Conservation (phyloP, 306 rosid genomes). For the Boehmeria nivea region DNA sequence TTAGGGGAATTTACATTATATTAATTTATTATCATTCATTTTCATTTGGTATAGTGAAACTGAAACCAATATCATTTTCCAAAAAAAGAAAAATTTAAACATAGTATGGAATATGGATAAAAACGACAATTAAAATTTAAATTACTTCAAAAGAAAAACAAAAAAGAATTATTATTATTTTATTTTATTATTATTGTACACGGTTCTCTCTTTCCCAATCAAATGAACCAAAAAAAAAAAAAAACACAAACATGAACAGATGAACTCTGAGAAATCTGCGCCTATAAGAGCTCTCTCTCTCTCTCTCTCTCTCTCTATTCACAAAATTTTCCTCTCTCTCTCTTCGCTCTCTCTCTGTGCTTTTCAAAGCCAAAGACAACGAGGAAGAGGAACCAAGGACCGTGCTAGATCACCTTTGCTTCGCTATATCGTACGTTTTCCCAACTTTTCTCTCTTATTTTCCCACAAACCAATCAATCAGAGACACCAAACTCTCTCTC, state of each 20-base stretch:
- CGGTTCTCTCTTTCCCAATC: not conserved
- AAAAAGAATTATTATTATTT: too few species aligned
- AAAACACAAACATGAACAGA: slow-evolving; percentile 9
- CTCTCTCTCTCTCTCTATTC: slow-evolving; percentile 1
- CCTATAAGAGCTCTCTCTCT: slow-evolving; percentile 29
- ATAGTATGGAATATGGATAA: not conserved
- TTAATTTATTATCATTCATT: too few species aligned
- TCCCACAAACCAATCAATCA: too few species aligned
- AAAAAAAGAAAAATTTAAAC: too few species aligned
- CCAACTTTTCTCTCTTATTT: too few species aligned
- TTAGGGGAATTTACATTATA: too few species aligned
- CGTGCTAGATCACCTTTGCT: slow-evolving; percentile 7
- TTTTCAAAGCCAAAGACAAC: not conserved
- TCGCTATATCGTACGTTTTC: slow-evolving; percentile 13
- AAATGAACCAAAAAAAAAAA: not conserved
- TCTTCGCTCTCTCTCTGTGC: not conserved
- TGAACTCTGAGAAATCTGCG: slow-evolving; percentile 32
- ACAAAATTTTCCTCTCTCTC: not conserved
- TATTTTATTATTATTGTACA: too few species aligned
- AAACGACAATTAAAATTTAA: not conserved
- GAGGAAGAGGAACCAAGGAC: not conserved
- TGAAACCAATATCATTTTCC: too few species aligned
- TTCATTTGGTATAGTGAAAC: too few species aligned
- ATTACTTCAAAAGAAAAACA: too few species aligned
- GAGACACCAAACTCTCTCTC: too few species aligned